These are phyloP conservation scores for Penicillium concentricum DNA, from an alignment of 2,329 filamentous ascomycete genomes.

Conservation along the genomic window DNA sequence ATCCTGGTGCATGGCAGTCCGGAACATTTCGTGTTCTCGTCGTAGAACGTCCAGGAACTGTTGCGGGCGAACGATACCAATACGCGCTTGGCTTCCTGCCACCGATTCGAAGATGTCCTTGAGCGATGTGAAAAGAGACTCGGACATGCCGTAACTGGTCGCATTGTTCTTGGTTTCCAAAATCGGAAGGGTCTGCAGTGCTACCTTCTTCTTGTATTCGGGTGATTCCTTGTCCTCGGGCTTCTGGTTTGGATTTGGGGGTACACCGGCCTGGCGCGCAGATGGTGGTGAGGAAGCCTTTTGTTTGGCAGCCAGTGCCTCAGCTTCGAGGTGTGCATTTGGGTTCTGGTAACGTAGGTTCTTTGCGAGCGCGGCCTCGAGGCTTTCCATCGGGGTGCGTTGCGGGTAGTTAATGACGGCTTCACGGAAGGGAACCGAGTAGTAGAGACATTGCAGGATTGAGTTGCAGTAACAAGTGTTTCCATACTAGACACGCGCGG, in stretches of 20 bases:
- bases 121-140: conserved; percentile 89
- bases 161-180: conserved; percentile 82
- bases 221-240: conserved; percentile 94
- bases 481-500: conserved; percentile 66
- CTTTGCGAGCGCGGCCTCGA: conserved; percentile 55
- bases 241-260: conserved; percentile 58
- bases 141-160: conserved; percentile 82
- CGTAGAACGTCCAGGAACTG: conserved; percentile 92
- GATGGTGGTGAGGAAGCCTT: conserved; percentile 39
- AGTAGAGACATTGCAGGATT: conserved; percentile 94
- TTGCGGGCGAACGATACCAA: conserved; percentile 86
- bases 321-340: conserved; percentile 56
- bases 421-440: conserved; percentile 90
- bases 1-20: conserved; percentile 96
- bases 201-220: conserved; percentile 97
- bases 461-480: conserved; percentile 99
- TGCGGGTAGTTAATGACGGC: conserved; percentile 88
- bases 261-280: conserved; percentile 51
- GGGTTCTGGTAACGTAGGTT: conserved; percentile 60
- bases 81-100: conserved; percentile 75
- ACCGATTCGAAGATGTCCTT: conserved; percentile 96
- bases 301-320: conserved; percentile 47
- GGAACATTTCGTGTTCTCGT: conserved; percentile 94
- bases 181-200: conserved; percentile 81
- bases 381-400: conserved; percentile 66